phyloP scores from a whole-genome alignment of 768 basidiomycete species.

The Auricularia heimuer region DNA sequence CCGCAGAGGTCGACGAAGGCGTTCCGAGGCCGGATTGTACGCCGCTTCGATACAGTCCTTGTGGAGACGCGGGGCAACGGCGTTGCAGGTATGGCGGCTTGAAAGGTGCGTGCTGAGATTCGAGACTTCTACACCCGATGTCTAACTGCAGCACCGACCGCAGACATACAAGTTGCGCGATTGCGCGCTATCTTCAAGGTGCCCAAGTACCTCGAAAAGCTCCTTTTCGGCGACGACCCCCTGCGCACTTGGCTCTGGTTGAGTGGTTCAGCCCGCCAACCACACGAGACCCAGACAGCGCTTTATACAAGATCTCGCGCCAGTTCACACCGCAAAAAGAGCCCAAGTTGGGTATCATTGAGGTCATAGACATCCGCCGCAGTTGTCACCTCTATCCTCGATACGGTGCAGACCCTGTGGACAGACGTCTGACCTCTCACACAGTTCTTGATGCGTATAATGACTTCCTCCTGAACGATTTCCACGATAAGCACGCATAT shows the following conservation, averaged over 20 bases:
- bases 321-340: no score
- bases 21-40: neutral
- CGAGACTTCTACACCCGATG: neutral
- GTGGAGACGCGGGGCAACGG: neutral
- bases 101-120: neutral
- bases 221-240: neutral
- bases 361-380: no score
- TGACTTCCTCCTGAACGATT: no score
- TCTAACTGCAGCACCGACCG: neutral
- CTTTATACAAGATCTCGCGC: no score
- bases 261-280: neutral
- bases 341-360: no score
- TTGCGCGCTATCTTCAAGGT: conserved; percentile 9
- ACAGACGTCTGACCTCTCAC: no score
- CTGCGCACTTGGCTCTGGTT: neutral
- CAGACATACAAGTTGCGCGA: conserved; percentile 10
- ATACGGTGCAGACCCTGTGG: no score
- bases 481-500: no score
- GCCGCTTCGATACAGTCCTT: conserved; percentile 7
- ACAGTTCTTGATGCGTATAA: no score
- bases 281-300: no score
- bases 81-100: neutral
- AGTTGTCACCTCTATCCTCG: no score
- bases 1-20: neutral
- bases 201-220: neutral